Conservation (phyloP, 192 early-diverging fungal species). For the Umbelopsis sp. region DNA sequence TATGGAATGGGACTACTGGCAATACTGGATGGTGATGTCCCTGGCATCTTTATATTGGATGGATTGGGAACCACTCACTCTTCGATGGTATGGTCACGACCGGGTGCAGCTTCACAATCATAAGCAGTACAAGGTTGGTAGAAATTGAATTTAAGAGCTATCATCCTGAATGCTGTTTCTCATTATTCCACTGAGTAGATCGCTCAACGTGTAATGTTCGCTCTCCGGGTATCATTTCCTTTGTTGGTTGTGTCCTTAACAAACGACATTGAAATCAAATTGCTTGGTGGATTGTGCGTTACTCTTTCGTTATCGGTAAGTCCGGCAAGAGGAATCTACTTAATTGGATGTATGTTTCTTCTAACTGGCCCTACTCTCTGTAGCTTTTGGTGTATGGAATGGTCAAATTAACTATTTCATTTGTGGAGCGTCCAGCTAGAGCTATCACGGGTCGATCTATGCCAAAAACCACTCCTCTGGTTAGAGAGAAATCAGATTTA, state of each 20-base stretch:
- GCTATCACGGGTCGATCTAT: neutral
- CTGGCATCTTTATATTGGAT: constrained; percentile 10
- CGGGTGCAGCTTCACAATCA: constrained; percentile 6
- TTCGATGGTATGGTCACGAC: constrained; percentile 10
- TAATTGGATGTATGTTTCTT: too few species aligned
- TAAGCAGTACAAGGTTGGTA: neutral
- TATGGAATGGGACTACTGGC: constrained; percentile 3
- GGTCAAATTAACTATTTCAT: neutral
- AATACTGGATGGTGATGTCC: constrained; percentile 1
- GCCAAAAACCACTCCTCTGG: neutral
- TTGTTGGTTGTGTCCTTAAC: neutral
- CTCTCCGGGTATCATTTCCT: neutral
- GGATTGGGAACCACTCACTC: constrained; percentile 9
- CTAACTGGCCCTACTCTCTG: too few species aligned
- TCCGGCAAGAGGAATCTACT: neutral
- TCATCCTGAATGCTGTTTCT: neutral
- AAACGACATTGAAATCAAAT: neutral
- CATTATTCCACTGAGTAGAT: neutral
- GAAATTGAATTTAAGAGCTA: neutral
- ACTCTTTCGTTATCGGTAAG: neutral
- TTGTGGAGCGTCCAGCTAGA: constrained; percentile 5
- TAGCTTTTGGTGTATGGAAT: neutral
- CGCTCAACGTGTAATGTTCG: neutral
- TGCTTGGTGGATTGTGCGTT: neutral
- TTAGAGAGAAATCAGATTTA: neutral